Base-by-base conservation (phyloP, 176 grass and related monocot genomes). In the Poa annua region DNA sequence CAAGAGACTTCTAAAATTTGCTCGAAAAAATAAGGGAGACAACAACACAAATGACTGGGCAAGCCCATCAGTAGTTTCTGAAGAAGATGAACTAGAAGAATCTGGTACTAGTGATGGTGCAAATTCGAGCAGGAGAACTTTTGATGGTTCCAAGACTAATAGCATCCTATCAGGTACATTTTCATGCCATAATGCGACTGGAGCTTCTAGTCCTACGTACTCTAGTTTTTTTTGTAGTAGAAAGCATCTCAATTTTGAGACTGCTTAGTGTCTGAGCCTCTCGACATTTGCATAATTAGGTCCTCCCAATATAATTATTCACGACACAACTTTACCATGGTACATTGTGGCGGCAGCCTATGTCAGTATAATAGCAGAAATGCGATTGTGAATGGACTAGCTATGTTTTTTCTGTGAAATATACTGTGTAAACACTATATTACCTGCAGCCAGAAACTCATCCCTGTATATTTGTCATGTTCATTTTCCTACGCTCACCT, bases 1-100 rank as follows among this genome's bases (percentile, higher is more conserved):
- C 63, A 99, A 99, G 86, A 96, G 97, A 88, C 85, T 99, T 66
- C 79, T 99, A 44, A 99, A 99, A 82, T 99, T 99, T 90, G 91
- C 97, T 60, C 91, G 97, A 4, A 99, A 99, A 91, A 99, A 89
- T 57, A 99, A 94, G 83, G 93, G 89, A 69, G 96, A 99, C 48
- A 85, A 59, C 36, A 93, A 87, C 60, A 64, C 78, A 47, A 96
- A 90, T 81, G 90, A 80, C 64, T 88, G 85, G 84, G 93, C 85
- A 54, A 95, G 91, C 83, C 89, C 93, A 12, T 94, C 97, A 2
- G 85, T 94, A 32, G 85, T 90, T 71, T 99, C 97, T 29, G 97
- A 99, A 89, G 97, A 99, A 78, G 97, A 99, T 77, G 93, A 99
- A 81, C 64, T 66, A 81, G 97, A 99, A 68, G 97, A 94, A 75